phyloP scores from a whole-genome alignment of 257 asterid species.

The Coffea eugenioides region DNA sequence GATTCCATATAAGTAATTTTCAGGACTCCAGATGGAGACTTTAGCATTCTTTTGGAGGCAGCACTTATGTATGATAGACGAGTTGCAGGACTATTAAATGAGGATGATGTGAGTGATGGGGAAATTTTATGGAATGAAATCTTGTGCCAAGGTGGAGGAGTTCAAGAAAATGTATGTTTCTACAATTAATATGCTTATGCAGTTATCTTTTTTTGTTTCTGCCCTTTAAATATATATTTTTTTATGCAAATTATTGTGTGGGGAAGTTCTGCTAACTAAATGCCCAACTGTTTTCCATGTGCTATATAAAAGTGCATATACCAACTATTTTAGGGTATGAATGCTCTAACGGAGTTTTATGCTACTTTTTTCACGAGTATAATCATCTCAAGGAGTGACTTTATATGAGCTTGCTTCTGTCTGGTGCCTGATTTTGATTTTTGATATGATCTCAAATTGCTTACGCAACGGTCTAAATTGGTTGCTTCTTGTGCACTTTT shows the following conservation, averaged over 20 bases:
- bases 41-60: constrained; percentile 87
- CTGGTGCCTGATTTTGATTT: background rate
- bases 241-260: too few relatives aligned
- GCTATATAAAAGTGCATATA: background rate
- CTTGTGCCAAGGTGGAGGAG: constrained; percentile 61
- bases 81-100: constrained; percentile 74
- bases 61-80: constrained; percentile 97
- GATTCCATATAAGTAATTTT: constrained; percentile 10
- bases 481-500: background rate
- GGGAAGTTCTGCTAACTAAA: background rate
- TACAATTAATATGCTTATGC: constrained; percentile 16
- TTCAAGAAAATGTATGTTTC: constrained; percentile 71
- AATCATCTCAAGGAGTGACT: background rate
- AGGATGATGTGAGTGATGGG: constrained; percentile 61
- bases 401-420: background rate
- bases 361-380: background rate
- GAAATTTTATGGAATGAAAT: constrained; percentile 72
- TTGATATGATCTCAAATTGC: background rate
- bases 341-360: background rate
- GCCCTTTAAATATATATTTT: too few relatives aligned
- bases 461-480: background rate
- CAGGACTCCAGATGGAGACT: constrained; percentile 98
- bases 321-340: background rate
- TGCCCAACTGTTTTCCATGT: background rate
- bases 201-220: background rate